Evolutionary conservation across 208 protist genomes (phyloP).

Genomic region (Trichomonas gallinae): DNA sequence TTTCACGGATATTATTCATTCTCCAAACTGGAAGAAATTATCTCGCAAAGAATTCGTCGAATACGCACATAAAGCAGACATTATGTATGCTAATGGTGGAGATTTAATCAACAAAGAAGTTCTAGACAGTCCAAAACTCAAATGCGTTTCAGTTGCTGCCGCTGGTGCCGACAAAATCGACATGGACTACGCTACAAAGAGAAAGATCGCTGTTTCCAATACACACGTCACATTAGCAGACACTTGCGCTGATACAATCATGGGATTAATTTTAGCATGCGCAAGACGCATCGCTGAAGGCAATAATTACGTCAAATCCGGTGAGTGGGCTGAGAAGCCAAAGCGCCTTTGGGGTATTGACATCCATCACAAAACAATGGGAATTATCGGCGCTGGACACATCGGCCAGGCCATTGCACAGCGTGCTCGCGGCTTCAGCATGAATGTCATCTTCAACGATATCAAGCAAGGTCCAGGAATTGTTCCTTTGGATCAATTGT

Average conservation of each 20-base stretch:
- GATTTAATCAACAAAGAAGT: not conserved
- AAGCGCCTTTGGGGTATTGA: not conserved
- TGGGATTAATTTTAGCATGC: not conserved
- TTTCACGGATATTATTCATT: not conserved
- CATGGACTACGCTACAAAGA: not conserved
- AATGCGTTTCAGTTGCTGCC: not conserved
- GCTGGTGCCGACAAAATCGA: not conserved
- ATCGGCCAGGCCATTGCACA: constrained; percentile 30
- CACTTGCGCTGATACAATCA: not conserved
- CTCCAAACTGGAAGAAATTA: not conserved
- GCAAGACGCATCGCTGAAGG: not conserved
- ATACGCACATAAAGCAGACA: not conserved
- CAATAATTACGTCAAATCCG: not conserved
- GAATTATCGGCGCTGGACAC: constrained; percentile 35
- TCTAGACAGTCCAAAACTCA: not conserved
- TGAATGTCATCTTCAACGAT: not conserved
- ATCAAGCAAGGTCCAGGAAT: not conserved
- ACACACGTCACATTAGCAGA: not conserved
- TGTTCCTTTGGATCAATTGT: not conserved
- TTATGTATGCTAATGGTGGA: not conserved
- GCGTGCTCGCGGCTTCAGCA: not conserved
- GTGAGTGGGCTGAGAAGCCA: not conserved
- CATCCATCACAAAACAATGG: not conserved
- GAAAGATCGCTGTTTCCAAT: not conserved
- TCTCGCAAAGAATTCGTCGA: not conserved